Percentiles rank a stretch among this genome's conserved stretches.
Conservation (phyloP, 1,139 yeast genomes). For the Suhomyces kunorum region DNA sequence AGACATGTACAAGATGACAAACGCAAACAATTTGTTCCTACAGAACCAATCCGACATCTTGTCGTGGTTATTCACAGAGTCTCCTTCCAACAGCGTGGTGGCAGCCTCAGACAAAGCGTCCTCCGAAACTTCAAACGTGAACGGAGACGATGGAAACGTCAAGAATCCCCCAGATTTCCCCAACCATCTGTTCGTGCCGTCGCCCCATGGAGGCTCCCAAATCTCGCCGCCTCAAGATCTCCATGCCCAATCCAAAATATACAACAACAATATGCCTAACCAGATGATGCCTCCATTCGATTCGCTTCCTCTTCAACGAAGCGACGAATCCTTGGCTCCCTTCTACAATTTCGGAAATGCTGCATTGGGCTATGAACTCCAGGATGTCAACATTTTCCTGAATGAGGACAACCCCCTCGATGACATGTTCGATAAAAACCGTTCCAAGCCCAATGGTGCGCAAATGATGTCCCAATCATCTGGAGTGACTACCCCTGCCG, state of each 20-base stretch:
- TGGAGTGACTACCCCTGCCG: constrained; percentile 6
- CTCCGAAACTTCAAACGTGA: neutral
- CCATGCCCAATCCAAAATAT: neutral
- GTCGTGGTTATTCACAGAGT: constrained; percentile 42
- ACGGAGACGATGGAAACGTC: neutral
- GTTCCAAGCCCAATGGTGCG: constrained; percentile 4
- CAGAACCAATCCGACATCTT: constrained; percentile 38
- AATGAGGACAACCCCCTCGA: constrained; percentile 44
- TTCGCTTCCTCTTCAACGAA: constrained; percentile 2
- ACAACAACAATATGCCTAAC: neutral
- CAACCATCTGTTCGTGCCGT: constrained; percentile 2
- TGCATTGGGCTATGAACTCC: constrained; percentile 23
- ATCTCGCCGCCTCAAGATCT: constrained; percentile 3
- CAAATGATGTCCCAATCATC: neutral
- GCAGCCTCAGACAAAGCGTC: neutral
- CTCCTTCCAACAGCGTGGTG: constrained; percentile 13
- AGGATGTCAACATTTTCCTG: constrained; percentile 39
- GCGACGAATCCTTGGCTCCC: constrained; percentile 8
- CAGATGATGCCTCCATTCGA: constrained; percentile 2
- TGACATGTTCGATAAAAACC: constrained; percentile 29
- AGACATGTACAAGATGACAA: neutral
- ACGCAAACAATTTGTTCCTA: constrained; percentile 9
- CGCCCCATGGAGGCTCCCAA: constrained; percentile 11
- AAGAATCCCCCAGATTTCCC: constrained; percentile 5
- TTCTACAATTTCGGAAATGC: constrained; percentile 13